Evolutionary conservation across 441 rosid genomes (phyloP).

Genomic region (Bocquillonia castaneifolia): DNA sequence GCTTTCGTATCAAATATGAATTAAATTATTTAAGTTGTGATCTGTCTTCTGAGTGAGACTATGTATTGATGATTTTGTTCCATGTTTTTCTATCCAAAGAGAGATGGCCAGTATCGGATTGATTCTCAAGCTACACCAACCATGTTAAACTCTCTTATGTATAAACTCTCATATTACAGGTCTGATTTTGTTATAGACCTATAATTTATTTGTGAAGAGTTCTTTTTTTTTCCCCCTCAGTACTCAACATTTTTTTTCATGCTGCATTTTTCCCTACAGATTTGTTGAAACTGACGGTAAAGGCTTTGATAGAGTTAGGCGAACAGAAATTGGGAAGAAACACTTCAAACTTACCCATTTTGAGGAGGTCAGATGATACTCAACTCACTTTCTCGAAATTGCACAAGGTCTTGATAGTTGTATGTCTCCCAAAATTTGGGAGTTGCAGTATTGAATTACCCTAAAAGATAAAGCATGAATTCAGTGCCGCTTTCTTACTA

Average conservation of each 20-base stretch:
- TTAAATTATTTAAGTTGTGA: neutral
- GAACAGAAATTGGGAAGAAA: constrained; percentile 94
- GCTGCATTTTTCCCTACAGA: constrained; percentile 36
- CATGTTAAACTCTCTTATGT: constrained; percentile 94
- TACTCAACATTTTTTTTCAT: constrained; percentile 5
- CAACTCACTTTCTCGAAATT: neutral
- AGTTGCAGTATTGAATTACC: neutral
- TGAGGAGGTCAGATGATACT: constrained; percentile 66
- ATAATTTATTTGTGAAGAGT: neutral
- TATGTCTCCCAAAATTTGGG: neutral
- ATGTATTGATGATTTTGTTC: neutral
- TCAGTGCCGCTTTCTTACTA: neutral
- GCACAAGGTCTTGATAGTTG: neutral
- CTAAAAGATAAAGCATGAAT: neutral
- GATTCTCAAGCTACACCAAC: constrained; percentile 94
- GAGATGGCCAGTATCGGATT: constrained; percentile 94
- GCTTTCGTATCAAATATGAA: neutral
- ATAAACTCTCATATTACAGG: constrained; percentile 97
- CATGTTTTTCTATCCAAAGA: constrained; percentile 38
- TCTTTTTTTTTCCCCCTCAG: constrained; percentile 17
- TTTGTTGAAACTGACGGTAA: constrained; percentile 96
- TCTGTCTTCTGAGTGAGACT: neutral
- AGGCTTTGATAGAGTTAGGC: constrained; percentile 84
- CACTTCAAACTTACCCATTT: constrained; percentile 87
- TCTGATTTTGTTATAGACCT: constrained; percentile 26